Evolutionary conservation across 805 yeast genomes (phyloP), one percentile per base, ranked within the genome.

Genomic region (Phaffomyces thermotolerans): DNA sequence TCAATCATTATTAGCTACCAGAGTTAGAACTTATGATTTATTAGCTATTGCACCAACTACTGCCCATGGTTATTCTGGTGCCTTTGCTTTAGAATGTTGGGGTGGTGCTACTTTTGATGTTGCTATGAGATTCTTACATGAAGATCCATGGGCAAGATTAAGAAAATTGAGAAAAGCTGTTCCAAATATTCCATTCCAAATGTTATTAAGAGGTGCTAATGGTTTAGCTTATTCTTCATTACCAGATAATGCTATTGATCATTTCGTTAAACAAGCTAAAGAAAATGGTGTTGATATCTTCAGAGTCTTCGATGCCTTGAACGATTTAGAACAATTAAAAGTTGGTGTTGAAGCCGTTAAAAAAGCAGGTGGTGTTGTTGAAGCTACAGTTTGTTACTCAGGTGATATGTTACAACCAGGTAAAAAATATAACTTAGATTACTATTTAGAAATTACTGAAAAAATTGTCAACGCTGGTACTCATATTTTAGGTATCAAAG

Each of bases 51-150:
- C 99, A 20, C 90, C 89, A 47, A 79, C 95, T 45, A 93, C 99
- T 29, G 86, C 96, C 4, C 82, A 84, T 60, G 98, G 96, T 18
- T 69, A 89, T 56, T 67, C 82, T 52, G 90, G 91, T 51, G 95
- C 95, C 4, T 93, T 89, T 65, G 93, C 99, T 17, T 72, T 93
- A 43, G 99, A 93, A 71, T 93, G 99, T 73, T 93, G 99, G 99
- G 99, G 99, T 70, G 99, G 99, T 69, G 99, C 99, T 43, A 93
- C 99, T 33, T 93, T 93, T 59, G 99, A 93, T 62, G 99, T 93
- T 43, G 84, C 96, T 43, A 90, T 93, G 98, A 81, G 99, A 68
- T 93, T 93, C 77, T 75, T 93, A 59, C 88, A 91, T 66, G 99
- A 93, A 73, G 97, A 90, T 65, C 99, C 99, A 53, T 93, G 99